phyloP scores from a whole-genome alignment of 371 early-diverging fungal genomes.

The Catenaria anguillulae region DNA sequence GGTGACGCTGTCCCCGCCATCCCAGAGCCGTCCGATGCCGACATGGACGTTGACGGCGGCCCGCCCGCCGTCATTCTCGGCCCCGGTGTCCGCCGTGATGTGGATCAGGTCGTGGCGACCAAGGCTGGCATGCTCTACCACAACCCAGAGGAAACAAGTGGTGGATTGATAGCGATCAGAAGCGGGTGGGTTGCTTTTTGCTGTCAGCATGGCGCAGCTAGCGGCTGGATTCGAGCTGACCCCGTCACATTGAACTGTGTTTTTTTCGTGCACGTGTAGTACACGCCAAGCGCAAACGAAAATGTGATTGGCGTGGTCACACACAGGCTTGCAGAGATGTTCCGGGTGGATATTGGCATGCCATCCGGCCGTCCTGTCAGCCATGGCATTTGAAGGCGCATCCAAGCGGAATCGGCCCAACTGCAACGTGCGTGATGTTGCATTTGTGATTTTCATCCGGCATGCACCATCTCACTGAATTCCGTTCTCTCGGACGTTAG shows the following conservation, averaged over 20 bases:
- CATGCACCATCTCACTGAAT: background rate
- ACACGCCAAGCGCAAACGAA: slow-evolving; percentile 71
- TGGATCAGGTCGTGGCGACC: slow-evolving; percentile 39
- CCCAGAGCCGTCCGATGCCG: too few relatives aligned
- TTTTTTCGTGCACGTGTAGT: slow-evolving; percentile 28
- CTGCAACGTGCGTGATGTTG: slow-evolving; percentile 31
- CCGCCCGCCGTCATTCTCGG: slow-evolving; percentile 40
- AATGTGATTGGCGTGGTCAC: slow-evolving; percentile 70
- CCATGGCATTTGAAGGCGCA: slow-evolving; percentile 86
- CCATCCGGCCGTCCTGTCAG: slow-evolving; percentile 57
- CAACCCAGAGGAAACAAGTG: slow-evolving; percentile 37
- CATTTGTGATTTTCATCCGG: background rate
- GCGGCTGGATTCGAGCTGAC: too few relatives aligned
- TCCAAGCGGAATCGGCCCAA: slow-evolving; percentile 81
- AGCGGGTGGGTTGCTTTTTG: slow-evolving; percentile 41
- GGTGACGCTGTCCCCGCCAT: slow-evolving; percentile 1
- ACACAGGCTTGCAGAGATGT: slow-evolving; percentile 54
- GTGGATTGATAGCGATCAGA: slow-evolving; percentile 71
- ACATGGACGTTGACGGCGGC: slow-evolving; percentile 6
- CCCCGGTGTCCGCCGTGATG: slow-evolving; percentile 56
- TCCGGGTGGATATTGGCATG: slow-evolving; percentile 84
- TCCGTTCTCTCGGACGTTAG: slow-evolving; percentile 11
- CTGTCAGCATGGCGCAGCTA: too few relatives aligned
- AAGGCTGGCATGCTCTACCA: slow-evolving; percentile 59
- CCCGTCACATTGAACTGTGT: too few relatives aligned